These are phyloP conservation scores for Lasiodiplodia sp. DNA, from an alignment of 2,329 filamentous ascomycete genomes.

Conservation along the genomic window DNA sequence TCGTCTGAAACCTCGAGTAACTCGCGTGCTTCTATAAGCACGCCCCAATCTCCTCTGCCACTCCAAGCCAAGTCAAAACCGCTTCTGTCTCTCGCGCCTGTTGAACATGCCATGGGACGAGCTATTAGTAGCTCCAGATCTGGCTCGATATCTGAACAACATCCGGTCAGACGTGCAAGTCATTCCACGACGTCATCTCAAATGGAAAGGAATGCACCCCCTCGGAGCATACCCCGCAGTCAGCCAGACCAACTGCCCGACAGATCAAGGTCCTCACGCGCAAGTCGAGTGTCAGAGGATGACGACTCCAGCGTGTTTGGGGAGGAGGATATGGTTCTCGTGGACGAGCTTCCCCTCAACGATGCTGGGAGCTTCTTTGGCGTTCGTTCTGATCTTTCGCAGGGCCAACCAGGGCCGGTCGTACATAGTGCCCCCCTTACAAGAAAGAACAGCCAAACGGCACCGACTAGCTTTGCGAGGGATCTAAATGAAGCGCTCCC, in stretches of 20 bases:
- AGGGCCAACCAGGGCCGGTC: constrained; percentile 14
- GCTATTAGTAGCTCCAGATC: constrained; percentile 18
- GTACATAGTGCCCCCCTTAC: constrained; percentile 23
- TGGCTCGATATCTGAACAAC: constrained; percentile 26
- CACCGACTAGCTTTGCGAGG: constrained; percentile 13
- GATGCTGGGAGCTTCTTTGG: constrained; percentile 23
- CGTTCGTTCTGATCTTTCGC: constrained; percentile 8
- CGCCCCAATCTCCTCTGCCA: constrained; percentile 40
- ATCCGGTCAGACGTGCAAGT: constrained; percentile 16
- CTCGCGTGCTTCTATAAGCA: constrained; percentile 43
- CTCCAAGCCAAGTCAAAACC: constrained; percentile 41
- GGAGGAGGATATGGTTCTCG: constrained; percentile 29
- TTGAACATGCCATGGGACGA: constrained; percentile 24
- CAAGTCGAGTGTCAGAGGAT: constrained; percentile 27
- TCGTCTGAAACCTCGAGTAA: constrained; percentile 30
- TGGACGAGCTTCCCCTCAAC: constrained; percentile 27
- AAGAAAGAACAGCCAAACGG: constrained; percentile 22
- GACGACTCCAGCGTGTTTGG: constrained; percentile 29
- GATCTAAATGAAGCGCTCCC: constrained; percentile 16
- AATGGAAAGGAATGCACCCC: constrained; percentile 17
- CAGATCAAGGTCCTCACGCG: constrained; percentile 6
- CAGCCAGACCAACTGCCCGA: constrained; percentile 18
- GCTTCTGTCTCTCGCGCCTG: constrained; percentile 36
- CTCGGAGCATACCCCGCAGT: constrained; percentile 27
- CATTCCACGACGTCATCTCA: constrained; percentile 29